Base-by-base conservation (phyloP, 164 flowering plant genomes). In the Piper betle region DNA sequence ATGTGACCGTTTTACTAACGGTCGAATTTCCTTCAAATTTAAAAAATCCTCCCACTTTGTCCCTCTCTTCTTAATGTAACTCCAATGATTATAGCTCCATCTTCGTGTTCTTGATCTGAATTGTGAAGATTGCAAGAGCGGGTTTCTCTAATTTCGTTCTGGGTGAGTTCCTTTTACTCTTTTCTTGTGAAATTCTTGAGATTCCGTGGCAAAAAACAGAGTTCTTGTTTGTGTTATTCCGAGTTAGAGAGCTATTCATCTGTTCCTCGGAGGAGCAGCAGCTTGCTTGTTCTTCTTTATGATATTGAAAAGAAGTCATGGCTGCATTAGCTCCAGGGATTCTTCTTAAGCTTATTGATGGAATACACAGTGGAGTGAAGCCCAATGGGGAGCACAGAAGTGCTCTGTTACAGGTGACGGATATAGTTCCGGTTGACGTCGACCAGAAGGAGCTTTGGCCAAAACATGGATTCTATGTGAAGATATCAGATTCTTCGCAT, bases 401-500 rank as follows among this genome's bases (percentile, higher is more conserved):
- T 65, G 85, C 97, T 5, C 79, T 93, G 10, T 62, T 90, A 55
- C 98, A 93, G 74, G 92, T 93, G 25, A 93, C 99, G 0, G 99
- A 90, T 67, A 93, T 93, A 15, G 89, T 93, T 58, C 99, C 99
- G 0, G 96, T 82, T 0, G 97, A 88, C 64, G 90, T 90, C 11
- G 99, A 93, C 62, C 92, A 93, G 78, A 93, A 86, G 63, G 78
- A 74, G 63, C 84, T 93, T 4, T 79, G 76, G 76, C 99, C 99
- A 0, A 86, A 77, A 55, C 94, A 84, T 8, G 99, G 99, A 0
- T 90, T 93, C 69, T 88, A 75, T 71, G 81, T 93, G 38, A 93
- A 88, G 60, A 79, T 93, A 0, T 90, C 99, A 0, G 99, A 93
- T 75, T 90, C 97, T 7, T 90, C 99, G 1, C 97, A 90, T 60